Evolutionary conservation across 441 rosid species (phyloP).

Genomic region (Erysimum pusillum): DNA sequence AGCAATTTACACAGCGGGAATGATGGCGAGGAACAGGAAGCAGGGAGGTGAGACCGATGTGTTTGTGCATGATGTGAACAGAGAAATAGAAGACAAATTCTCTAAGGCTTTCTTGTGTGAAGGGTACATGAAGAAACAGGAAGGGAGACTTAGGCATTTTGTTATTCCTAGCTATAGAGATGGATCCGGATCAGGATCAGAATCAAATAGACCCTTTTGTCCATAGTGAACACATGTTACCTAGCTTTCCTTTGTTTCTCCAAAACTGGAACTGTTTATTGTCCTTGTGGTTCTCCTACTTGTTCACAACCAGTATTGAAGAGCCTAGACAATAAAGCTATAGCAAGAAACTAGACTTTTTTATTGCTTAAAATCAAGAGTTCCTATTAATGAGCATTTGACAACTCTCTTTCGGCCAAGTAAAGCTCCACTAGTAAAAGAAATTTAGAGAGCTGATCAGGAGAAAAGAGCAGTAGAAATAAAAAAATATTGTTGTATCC

Average conservation of each 20-base stretch:
- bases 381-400: background rate
- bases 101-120: slow-evolving; percentile 82
- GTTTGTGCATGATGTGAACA: slow-evolving; percentile 85
- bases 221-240: slow-evolving; percentile 49
- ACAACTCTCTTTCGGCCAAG: background rate
- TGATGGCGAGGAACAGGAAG: slow-evolving; percentile 76
- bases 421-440: background rate
- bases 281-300: background rate
- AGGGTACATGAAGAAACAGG: slow-evolving; percentile 77
- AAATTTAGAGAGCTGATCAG: background rate
- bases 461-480: background rate
- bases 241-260: background rate
- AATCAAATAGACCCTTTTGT: slow-evolving; percentile 63
- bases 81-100: slow-evolving; percentile 79
- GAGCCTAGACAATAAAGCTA: slow-evolving; percentile 13
- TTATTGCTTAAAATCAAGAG: background rate
- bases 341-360: slow-evolving; percentile 7
- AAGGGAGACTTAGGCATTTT: slow-evolving; percentile 86
- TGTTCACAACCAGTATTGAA: slow-evolving; percentile 11
- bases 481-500: background rate
- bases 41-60: slow-evolving; percentile 69
- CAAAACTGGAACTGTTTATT: background rate
- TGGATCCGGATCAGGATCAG: slow-evolving; percentile 35
- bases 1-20: slow-evolving; percentile 81
- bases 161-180: slow-evolving; percentile 71